Evolutionary conservation across 371 early-diverging fungal species (phyloP).

Genomic region (Batkoa obscura): DNA sequence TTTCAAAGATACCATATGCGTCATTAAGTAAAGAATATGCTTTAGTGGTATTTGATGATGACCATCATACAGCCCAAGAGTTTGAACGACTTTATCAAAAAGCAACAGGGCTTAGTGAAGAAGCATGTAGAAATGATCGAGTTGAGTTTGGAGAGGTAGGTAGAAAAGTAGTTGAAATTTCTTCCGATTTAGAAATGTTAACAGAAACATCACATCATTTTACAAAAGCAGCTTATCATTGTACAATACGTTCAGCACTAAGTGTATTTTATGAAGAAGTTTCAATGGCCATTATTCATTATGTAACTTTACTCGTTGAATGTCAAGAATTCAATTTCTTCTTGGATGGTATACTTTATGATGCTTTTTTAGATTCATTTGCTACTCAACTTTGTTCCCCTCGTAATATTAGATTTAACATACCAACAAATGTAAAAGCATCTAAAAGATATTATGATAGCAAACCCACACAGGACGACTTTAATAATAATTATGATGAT

Average conservation of each 20-base stretch:
- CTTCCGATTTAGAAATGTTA: neutral
- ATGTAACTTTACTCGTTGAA: neutral
- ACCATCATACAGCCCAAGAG: neutral
- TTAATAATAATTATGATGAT: no score
- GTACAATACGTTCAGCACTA: neutral
- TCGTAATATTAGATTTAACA: neutral
- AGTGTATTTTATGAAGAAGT: neutral
- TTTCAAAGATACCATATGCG: no score
- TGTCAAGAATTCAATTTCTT: neutral
- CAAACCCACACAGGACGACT: no score
- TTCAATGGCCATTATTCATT: neutral
- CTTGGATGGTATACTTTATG: neutral
- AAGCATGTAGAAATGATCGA: neutral
- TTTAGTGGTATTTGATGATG: conserved; percentile 4
- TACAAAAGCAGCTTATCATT: neutral
- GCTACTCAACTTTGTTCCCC: neutral
- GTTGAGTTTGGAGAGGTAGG: neutral
- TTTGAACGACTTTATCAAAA: neutral
- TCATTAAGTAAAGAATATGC: neutral
- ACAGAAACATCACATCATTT: neutral
- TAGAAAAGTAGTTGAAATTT: neutral
- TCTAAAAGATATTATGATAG: no score
- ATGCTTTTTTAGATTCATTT: neutral
- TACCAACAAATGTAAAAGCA: neutral
- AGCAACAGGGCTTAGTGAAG: neutral